Evolutionary conservation across 2,329 filamentous ascomycete genomes (phyloP), one percentile per base, ranked within the genome.

Genomic region (Aureobasidium melanogenum): DNA sequence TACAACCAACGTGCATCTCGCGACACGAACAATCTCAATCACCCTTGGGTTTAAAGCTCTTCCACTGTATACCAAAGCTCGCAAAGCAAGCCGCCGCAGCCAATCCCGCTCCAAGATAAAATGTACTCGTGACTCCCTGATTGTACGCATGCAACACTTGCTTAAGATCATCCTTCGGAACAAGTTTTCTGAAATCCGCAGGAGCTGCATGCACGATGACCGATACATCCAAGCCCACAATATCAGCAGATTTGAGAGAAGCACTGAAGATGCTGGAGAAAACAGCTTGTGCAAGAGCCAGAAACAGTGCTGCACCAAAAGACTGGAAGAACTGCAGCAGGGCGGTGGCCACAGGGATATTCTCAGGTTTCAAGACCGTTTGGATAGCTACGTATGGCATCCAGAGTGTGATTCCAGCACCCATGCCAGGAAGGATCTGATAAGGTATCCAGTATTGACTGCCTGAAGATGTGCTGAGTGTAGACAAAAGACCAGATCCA

Each of bases 401-500:
- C 62, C 79, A 77, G 74, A 80, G 78, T 36, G 78, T 77, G 38
- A 78, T 68, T 43, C 78, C 78, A 28, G 78, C 72, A 34, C 78
- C 78, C 1, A 74, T 69, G 30, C 71, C 71, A 56, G 71, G 72
- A 50, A 73, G 52, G 52, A 72, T 65, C 47, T 73, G 73, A 61
- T 72, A 75, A 30, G 72, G 72, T 54, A 75, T 74, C 73, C 73
- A 75, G 61, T 73, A 69, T 19, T 72, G 44, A n/a, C 68, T 69
- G 58, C 69, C 69, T 12, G 75, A 75, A 63, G 76, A 67, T 14
- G 70, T 69, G 30, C 72, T 69, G 55, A 79, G 74, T 4, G 77
- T 79, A 5, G 75, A 68, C 10, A 80, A 69, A 9, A 80, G 71
- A 24, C 78, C 78, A 8, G 76, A 74, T 22, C 77, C 78, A 52